Base-by-base conservation (phyloP, 352 stramenopile genomes). In the Blastocystis sp. region DNA sequence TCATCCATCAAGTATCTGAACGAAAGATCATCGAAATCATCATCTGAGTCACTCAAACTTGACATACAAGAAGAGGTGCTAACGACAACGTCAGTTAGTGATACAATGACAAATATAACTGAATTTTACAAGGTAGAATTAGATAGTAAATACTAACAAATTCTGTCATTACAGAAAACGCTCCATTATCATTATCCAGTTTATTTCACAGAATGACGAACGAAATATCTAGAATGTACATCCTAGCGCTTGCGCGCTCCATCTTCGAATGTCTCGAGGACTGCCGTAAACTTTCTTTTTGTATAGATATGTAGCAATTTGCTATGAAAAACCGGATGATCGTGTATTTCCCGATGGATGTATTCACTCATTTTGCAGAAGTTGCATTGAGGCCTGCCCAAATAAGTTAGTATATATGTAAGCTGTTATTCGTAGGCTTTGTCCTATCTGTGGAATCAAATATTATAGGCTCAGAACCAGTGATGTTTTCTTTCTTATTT, bases 231-330 rank as follows among this genome's bases (percentile, higher is more conserved):
- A 59, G 20, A 59, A n/a, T 59, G 13, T 59, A 59, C 20, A 59
- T 59, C 20, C 0, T 3, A 59, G 1, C 1, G 20, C 50, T 59
- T 0, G 2, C 50, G 20, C 13, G 50, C 13, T n/a, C 11, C 11
- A 59, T 59, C 20, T n/a, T 59, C 50, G 50, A n/a, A 0, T 59
- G 50, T n/a, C 20, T 59, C 13, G 50, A 59, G 50, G 50, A 59
- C 1, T 59, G 50, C 50, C 2, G 50, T 59, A 59, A n/a, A n/a
- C 20, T n/a, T 59, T n/a, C 3, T 13, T 59, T 13, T 59, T 3
- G 1, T 13, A n/a, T 59, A n/a, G 50, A 59, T 59, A n/a, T 59
- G 50, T 63, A 80, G 70, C 34, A 11, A 80, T 80, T 62, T 80
- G 70, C n/a, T 80, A 80, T 41, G 15, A 26, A 26, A 26, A 64